Base-by-base conservation (phyloP, 2,329 filamentous ascomycete species). In the Ophiobolus disseminans region DNA sequence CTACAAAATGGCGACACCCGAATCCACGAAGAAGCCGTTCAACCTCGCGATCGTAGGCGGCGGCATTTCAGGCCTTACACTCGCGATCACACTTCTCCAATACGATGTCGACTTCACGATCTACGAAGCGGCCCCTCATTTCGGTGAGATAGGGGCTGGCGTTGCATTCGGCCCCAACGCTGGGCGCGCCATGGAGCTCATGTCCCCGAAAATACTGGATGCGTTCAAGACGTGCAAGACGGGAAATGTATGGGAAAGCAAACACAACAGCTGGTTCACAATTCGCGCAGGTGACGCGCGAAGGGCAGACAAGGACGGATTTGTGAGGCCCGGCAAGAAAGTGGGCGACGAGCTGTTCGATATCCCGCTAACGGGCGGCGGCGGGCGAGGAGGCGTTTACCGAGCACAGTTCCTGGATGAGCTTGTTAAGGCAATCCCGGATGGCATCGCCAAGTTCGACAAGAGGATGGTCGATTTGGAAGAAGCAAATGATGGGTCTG, bases 71-170 rank as follows among this genome's bases (percentile, higher is more conserved):
- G 84, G 84, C 20, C 73, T 85, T 14, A 73, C 73, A 7, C 76
- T 86, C 7, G 81, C 80, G 19, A 76, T 82, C 37, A 80, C 76
- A 5, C 77, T 86, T 21, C 68, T 78, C 45, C 66, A 76, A 45
- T 73, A 77, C 48, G 63, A 73, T 28, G 59, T 84, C 26, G 67
- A 72, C 2, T 71, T 82, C 28, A 74, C 74, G 19, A 76, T 86
- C 52, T 86, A 84, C 59, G 84, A 86, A 66, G 75, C 80, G 9
- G 82, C 82, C 0, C 45, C 73, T 0, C 70, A 71, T 10, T 86
- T 86, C 52, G 76, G 75, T 25, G 83, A 86, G 60, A 81, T 86
- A 22, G 83, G 83, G 2, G 81, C 82, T 2, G 84, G 82, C 5
- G 75, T 86, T 1, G 76, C 78, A 2, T 78, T 86, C 37, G 80